Evolutionary conservation across 371 early-diverging fungal species (phyloP), one percentile per base, ranked within the genome.

Genomic region (Mucor ambiguus): DNA sequence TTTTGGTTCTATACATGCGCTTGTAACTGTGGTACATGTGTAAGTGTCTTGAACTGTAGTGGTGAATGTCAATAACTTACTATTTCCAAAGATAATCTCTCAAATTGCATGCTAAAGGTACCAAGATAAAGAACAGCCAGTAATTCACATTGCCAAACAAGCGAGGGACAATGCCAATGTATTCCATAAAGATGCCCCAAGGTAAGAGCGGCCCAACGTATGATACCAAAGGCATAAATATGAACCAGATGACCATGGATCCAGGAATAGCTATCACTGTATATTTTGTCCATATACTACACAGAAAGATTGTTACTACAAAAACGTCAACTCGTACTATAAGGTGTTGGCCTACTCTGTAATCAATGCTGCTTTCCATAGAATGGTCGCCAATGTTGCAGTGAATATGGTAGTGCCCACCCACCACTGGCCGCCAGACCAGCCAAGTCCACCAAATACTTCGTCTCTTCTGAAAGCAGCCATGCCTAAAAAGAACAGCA

Each of bases 41-140:
- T 61, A 14, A 68, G 35, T 57, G 10, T 1, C 12, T 3, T 29
- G 7, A 46, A n/a, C 11, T 9, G 24, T 14, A 9, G 3, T 0
- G 49, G 0, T 28, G 22, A 0, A 43, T 8, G 26, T 26, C 7
- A 2, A 41, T 3, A 7, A 84, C 87, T 79, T 82, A 92, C 89
- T 88, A 96, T 82, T 95, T 96, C 93, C 92, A 97, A 3, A 82
- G 67, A 71, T 79, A 94, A 78, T 97, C 97, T 59, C 95, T 85
- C 38, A 90, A 61, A 67, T 89, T 85, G 66, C 92, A 89, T 56
- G 89, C 58, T 18, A 90, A 63, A 1, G 97, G 95, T 28, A 96
- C 70, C 29, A 96, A 54, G 12, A 94, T 71, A 49, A 93, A 80
- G 3, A 86, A 82, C 35, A 94, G 74, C 96, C 96, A 97, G 76